Percentiles rank a stretch among this genome's conserved stretches.
Evolutionary conservation across 2,329 filamentous ascomycete species (phyloP).

Genomic region (Sclerotinia trifoliorum): DNA sequence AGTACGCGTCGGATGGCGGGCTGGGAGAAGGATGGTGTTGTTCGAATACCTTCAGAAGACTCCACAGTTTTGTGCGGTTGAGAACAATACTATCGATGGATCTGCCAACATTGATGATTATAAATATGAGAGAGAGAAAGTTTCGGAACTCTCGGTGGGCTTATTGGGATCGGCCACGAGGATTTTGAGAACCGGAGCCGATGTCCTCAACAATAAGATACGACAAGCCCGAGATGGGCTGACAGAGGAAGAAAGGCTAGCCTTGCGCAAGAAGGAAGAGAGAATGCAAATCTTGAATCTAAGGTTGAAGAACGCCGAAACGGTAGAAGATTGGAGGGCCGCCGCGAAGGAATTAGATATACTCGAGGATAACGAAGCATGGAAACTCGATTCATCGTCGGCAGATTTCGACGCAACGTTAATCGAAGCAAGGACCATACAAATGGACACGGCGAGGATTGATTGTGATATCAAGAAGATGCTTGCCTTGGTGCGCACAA

Average conservation of each 20-base stretch:
- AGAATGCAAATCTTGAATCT: conserved; percentile 61
- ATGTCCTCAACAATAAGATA: conserved; percentile 36
- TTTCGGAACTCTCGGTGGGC: conserved; percentile 26
- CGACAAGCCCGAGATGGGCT: conserved; percentile 35
- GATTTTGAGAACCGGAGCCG: conserved; percentile 32
- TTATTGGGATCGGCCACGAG: conserved; percentile 34
- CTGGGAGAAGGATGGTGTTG: conserved; percentile 33
- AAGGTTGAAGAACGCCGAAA: conserved; percentile 65
- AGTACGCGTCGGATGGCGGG: conserved; percentile 18
- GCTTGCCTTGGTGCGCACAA: conserved; percentile 77
- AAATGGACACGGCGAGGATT: conserved; percentile 71
- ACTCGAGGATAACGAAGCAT: conserved; percentile 75
- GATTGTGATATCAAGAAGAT: conserved; percentile 72
- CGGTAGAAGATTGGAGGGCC: conserved; percentile 68
- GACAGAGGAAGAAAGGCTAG: conserved; percentile 48
- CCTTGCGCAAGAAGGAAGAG: conserved; percentile 51
- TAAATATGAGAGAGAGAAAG: background rate
- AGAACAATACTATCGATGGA: conserved; percentile 21
- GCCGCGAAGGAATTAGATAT: conserved; percentile 75
- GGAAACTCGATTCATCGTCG: conserved; percentile 66
- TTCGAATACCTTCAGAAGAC: conserved; percentile 35
- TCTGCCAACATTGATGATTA: conserved; percentile 3
- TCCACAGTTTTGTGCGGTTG: conserved; percentile 29
- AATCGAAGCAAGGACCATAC: conserved; percentile 65
- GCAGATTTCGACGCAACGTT: conserved; percentile 61